These are phyloP conservation scores for Nitzschia inconspicua DNA, from an alignment of 108 stramenopile species.

Conservation along the genomic window DNA sequence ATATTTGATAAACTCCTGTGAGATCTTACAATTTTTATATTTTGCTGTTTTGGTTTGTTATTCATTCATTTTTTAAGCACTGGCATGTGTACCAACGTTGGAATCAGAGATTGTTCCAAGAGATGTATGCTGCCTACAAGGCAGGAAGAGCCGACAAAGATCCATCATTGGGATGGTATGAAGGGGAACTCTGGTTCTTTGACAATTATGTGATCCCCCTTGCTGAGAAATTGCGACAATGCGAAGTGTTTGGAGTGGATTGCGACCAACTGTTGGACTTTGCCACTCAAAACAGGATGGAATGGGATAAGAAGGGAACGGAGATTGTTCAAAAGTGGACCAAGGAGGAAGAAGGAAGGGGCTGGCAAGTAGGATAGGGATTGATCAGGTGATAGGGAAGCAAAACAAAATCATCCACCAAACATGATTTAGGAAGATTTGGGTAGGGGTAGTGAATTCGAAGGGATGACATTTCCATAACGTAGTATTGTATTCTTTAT, in stretches of 20 bases:
- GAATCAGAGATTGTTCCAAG: slow-evolving; percentile 42
- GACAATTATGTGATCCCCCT: slow-evolving; percentile 35
- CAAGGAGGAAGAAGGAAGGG: too few relatives aligned
- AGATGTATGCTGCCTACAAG: slow-evolving; percentile 51
- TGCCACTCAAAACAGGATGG: slow-evolving; percentile 10
- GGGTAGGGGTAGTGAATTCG: too few relatives aligned
- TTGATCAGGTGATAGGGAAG: too few relatives aligned
- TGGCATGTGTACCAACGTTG: slow-evolving; percentile 44
- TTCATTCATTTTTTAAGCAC: too few relatives aligned
- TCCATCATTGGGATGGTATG: slow-evolving; percentile 50
- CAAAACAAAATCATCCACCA: too few relatives aligned
- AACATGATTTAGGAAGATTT: too few relatives aligned
- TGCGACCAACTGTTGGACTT: slow-evolving; percentile 22
- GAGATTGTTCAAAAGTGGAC: slow-evolving; percentile 3
- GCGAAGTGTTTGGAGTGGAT: slow-evolving; percentile 30
- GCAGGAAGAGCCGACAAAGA: slow-evolving; percentile 35
- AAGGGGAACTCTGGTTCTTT: slow-evolving; percentile 46
- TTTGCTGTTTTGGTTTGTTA: too few relatives aligned
- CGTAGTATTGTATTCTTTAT: too few relatives aligned
- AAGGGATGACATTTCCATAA: too few relatives aligned
- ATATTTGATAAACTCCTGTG: too few relatives aligned
- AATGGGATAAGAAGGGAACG: slow-evolving; percentile 10
- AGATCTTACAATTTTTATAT: too few relatives aligned
- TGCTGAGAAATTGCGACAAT: slow-evolving; percentile 22
- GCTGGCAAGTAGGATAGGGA: too few relatives aligned